Base-by-base conservation (phyloP, 352 stramenopile species). In the Globisporangium cylindrosporum region DNA sequence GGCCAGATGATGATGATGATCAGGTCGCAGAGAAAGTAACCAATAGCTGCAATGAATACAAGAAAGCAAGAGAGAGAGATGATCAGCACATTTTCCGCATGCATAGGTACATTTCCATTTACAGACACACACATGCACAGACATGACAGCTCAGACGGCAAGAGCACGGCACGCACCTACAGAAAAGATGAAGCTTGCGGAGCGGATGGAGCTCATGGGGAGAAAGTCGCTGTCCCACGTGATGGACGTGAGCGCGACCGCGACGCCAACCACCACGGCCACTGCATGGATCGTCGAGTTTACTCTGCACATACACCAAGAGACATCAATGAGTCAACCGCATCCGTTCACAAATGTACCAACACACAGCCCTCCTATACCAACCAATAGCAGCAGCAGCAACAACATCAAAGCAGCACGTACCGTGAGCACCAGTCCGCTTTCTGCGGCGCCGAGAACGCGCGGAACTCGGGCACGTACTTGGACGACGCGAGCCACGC, bases 341-440 rank as follows among this genome's bases (percentile, higher is more conserved):
- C 9, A 14, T 15, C 10, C 22, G 48, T 22, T 7, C 27, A 68
- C 29, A 56, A n/a, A 56, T 18, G 9, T 15, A 57, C 9, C 51
- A 34, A 58, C 12, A 9, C 24, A 24, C 22, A 22, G 1, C 8
- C 32, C 32, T 38, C 32, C 32, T 38, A 38, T 3, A 62, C 22
- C 10, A 4, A 29, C 14, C 9, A 4, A 48, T 15, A 24, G 58
- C 24, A 24, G 58, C 4, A 12, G 20, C 6, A 67, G 29, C 29
- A 4, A 32, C 3, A 32, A 4, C 25, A 27, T 65, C 18, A 4
- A 48, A 5, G 10, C 57, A 14, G 22, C 10, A 78, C 82, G 43
- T 66, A 93, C 86, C 84, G 74, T 6, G 86, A 94, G 66, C 86
- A 94, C 86, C 86, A 94, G 70, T 94, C 86, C 2, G 86, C 86